Percentiles rank a stretch among this genome's conserved stretches.
phyloP scores from a whole-genome alignment of 306 rosid species.

The Lotus japonicus region DNA sequence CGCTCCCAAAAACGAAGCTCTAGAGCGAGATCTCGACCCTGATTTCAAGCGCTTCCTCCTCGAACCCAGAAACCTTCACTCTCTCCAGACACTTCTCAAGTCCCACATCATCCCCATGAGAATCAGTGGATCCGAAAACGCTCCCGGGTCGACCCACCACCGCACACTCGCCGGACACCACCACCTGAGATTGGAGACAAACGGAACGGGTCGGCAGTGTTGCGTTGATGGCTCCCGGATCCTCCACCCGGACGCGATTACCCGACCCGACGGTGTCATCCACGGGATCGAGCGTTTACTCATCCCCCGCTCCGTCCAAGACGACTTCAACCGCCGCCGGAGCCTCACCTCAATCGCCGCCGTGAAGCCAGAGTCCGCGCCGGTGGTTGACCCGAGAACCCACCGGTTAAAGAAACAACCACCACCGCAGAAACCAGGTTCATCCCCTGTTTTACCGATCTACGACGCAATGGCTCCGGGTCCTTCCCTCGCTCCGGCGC shows the following conservation, averaged over 20 bases:
- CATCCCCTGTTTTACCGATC: conserved; percentile 52
- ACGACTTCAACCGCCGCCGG: conserved; percentile 63
- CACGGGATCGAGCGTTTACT: conserved; percentile 67
- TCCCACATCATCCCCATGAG: conserved; percentile 56
- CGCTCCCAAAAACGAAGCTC: conserved; percentile 68
- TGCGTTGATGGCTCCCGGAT: conserved; percentile 41
- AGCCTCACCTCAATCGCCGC: conserved; percentile 60
- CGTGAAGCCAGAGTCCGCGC: conserved; percentile 68
- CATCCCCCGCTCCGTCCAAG: conserved; percentile 58
- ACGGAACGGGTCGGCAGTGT: conserved; percentile 23
- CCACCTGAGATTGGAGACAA: conserved; percentile 16
- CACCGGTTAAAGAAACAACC: conserved; percentile 55
- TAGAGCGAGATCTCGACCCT: conserved; percentile 63
- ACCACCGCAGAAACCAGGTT: conserved; percentile 45
- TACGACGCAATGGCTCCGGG: conserved; percentile 77
- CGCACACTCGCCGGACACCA: conserved; percentile 28
- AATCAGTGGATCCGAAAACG: conserved; percentile 19
- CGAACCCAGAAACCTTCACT: conserved; percentile 56
- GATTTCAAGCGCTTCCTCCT: conserved; percentile 68
- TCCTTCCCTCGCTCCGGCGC: conserved; percentile 65
- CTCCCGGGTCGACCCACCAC: conserved; percentile 22
- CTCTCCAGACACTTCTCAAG: conserved; percentile 52
- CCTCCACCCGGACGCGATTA: conserved; percentile 31
- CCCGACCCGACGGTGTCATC: conserved; percentile 74
- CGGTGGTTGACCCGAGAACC: conserved; percentile 66